Evolutionary conservation across 2,329 filamentous ascomycete genomes (phyloP).

Genomic region (Cytospora schulzeri): DNA sequence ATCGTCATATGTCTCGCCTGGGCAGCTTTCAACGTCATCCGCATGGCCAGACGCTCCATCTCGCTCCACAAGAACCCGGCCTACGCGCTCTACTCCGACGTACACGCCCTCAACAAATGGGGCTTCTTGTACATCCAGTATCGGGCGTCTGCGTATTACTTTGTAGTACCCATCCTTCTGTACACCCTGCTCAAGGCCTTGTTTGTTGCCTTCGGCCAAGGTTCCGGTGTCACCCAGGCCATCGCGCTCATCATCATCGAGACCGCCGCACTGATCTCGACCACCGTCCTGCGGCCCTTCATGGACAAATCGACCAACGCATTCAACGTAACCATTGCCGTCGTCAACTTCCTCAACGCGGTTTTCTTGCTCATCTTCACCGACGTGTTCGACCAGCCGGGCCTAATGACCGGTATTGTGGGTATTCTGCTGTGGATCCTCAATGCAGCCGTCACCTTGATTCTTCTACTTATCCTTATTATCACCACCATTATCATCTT

Average conservation of each 20-base stretch:
- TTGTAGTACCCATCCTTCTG: constrained; percentile 72
- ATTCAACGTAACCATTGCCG: constrained; percentile 84
- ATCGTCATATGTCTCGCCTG: constrained; percentile 73
- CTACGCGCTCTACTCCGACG: constrained; percentile 88
- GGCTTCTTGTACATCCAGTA: constrained; percentile 90
- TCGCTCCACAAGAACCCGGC: constrained; percentile 88
- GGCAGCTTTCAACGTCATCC: constrained; percentile 81
- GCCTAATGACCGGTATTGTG: constrained; percentile 78
- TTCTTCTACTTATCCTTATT: constrained; percentile 77
- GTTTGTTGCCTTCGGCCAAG: constrained; percentile 77
- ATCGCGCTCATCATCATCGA: constrained; percentile 78
- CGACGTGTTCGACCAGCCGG: constrained; percentile 76
- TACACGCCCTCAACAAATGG: constrained; percentile 85
- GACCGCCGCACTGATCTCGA: constrained; percentile 68
- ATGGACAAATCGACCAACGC: constrained; percentile 95
- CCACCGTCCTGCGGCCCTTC: constrained; percentile 79
- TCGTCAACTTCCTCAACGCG: constrained; percentile 79
- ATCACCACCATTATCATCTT: constrained; percentile 67
- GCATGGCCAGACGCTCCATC: constrained; percentile 76
- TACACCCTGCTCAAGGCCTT: constrained; percentile 79
- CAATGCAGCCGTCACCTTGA: constrained; percentile 76
- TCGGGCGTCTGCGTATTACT: constrained; percentile 86
- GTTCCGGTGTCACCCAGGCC: constrained; percentile 67
- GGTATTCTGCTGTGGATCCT: constrained; percentile 82
- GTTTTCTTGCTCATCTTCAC: constrained; percentile 83